Base-by-base conservation (phyloP, 768 basidiomycete species). In the Mycena indigotica region DNA sequence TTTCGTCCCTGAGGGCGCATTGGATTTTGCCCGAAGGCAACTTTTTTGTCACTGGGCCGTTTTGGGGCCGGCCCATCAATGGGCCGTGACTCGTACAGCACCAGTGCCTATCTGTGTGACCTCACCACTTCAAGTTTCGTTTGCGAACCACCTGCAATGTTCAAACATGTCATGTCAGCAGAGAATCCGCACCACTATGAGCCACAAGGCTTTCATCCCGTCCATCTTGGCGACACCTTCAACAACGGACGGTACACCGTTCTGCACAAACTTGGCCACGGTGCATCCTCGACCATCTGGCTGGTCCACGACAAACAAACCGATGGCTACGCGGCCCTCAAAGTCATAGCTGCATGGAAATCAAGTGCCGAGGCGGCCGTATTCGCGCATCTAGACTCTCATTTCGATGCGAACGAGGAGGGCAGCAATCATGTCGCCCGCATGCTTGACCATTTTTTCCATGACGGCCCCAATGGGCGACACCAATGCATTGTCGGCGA, bases 231-330 rank as follows among this genome's bases (percentile, higher is more conserved):
- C 65, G 88, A 88, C 72, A 66, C 78, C 25, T 87, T 89, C 70
- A 82, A 81, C 54, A 76, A 83, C 53, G 86, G 80, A n/a, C 73
- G 89, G 35, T 91, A 91, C 69, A 68, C 77, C 59, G 83, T 90
- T 62, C 86, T 89, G 61, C 74, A 88, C 56, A 91, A 91, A 67
- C 80, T 91, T 28, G 88, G 88, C 13, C 83, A 79, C 79, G 85
- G 86, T 3, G 85, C 85, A 64, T 88, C 85, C 66, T 84, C 83
- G 8, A 86, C 86, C 2, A 86, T 87, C 15, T 86, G 85, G 85
- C 75, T 85, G 8, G 83, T 82, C 28, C 80, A 76, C 62, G 84
- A 85, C 64, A 21, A 23, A 21, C 12, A 45, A 45, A 45, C 41
- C 12, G 24, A 21, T 8, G 24, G 16, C 21, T 45, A 45, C 41